Evolutionary conservation across 768 basidiomycete species (phyloP).

Genomic region (Boletellus ananas): DNA sequence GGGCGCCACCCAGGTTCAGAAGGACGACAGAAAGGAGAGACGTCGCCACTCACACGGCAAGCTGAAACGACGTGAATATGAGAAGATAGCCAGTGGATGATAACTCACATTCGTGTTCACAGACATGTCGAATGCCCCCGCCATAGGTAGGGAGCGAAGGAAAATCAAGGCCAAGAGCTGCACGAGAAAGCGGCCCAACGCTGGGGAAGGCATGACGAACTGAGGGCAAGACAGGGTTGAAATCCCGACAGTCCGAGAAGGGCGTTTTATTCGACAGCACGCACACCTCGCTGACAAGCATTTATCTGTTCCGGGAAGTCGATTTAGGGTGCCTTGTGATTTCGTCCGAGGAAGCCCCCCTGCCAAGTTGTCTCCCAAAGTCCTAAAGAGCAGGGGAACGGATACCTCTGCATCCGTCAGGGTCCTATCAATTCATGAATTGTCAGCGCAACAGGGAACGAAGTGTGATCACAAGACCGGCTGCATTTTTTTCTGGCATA

Average conservation of each 20-base stretch:
- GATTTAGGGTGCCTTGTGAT: not conserved
- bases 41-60: slow-evolving; percentile 14
- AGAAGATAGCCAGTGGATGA: not conserved
- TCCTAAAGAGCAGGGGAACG: not conserved
- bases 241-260: not conserved
- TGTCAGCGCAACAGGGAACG: not conserved
- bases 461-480: not conserved
- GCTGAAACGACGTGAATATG: slow-evolving; percentile 6
- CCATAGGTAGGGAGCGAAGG: not conserved
- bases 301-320: slow-evolving; percentile 8
- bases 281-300: not conserved
- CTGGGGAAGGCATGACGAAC: not conserved
- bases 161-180: not conserved
- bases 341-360: not conserved
- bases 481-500: not conserved
- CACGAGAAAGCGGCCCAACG: not conserved
- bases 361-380: too few relatives aligned
- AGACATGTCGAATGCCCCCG: slow-evolving; percentile 13
- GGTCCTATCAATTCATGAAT: not conserved
- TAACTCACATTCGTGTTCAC: slow-evolving; percentile 21
- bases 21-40: not conserved
- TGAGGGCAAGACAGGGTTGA: not conserved
- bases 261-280: not conserved
- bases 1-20: not conserved
- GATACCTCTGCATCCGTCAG: slow-evolving; percentile 6